These are phyloP conservation scores for Exophiala mesophila DNA, from an alignment of 2,329 filamentous ascomycete species.

Conservation along the genomic window DNA sequence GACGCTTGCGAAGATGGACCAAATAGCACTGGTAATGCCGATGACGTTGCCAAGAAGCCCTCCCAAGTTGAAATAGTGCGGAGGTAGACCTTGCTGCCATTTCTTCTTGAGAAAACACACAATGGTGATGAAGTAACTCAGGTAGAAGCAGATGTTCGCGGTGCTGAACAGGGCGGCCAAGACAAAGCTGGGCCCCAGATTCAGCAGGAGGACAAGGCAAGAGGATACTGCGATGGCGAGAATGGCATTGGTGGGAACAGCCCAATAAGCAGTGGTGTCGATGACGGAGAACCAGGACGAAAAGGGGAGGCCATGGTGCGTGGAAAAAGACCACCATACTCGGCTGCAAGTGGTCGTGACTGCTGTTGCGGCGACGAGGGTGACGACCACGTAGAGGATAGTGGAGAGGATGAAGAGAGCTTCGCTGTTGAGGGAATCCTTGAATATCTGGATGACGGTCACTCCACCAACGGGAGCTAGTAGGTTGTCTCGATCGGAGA, in stretches of 20 bases:
- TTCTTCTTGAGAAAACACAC: background rate
- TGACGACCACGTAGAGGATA: slow-evolving; percentile 1
- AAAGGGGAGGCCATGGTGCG: background rate
- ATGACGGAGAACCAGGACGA: slow-evolving; percentile 4
- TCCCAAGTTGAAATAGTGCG: background rate
- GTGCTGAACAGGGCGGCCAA: slow-evolving; percentile 1
- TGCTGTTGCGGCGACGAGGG: slow-evolving; percentile 1
- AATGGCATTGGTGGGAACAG: slow-evolving; percentile 27
- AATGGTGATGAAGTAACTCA: slow-evolving; percentile 2
- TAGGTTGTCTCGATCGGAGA: slow-evolving; percentile 3
- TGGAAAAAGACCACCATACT: slow-evolving; percentile 3
- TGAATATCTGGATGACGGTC: slow-evolving; percentile 9
- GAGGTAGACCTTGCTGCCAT: background rate
- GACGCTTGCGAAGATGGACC: slow-evolving; percentile 2
- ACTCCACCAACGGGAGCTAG: slow-evolving; percentile 6
- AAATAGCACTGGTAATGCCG: background rate
- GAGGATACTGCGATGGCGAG: slow-evolving; percentile 7
- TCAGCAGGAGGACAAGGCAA: background rate
- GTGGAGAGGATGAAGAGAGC: background rate
- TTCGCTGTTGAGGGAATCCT: slow-evolving; percentile 2
- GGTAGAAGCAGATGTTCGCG: slow-evolving; percentile 4
- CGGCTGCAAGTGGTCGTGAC: slow-evolving; percentile 1
- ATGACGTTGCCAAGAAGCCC: background rate
- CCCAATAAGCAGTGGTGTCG: slow-evolving; percentile 13
- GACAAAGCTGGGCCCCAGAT: background rate